Base-by-base conservation (phyloP, 1,139 yeast species). In the Saccharomycopsis hybrid region DNA sequence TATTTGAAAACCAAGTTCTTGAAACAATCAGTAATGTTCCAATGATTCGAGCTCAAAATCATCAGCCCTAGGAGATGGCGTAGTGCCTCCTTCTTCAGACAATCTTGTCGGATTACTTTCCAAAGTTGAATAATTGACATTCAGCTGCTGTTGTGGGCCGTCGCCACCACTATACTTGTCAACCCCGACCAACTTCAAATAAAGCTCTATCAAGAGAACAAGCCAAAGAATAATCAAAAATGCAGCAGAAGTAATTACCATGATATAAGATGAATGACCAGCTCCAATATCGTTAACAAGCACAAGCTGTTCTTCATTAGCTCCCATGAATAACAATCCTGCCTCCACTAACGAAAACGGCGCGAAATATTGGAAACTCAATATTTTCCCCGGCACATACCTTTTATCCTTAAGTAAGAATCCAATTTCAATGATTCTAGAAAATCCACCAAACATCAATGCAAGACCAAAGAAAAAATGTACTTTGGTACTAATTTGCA, bases 311-410 rank as follows among this genome's bases (percentile, higher is more conserved):
- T 90, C 96, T 62, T 90, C 97, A 54, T 77, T 89, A 29, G 97
- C 97, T 29, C 87, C 78, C 96, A 89, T 88, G 63, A 90, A 90
- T 57, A 86, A 62, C 18, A 85, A 65, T 0, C 97, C 97, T 1
- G 94, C 72, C 55, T 85, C 76, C 1, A 88, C 76, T 49, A 90
- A 72, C 53, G 90, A 77, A 61, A 88, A 80, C 2, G 96, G 87
- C 1, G 97, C 84, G 29, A 89, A 61, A 64, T 85, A 85, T 66
- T 90, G 97, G 70, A 88, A 88, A 1, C 90, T 72, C 41, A 72
- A 64, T 38, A 87, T 78, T 36, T 67, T 68, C 3, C 78, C 78
- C 36, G 69, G 65, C 2, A 73, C 70, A 9, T 71, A 62, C 46
- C 81, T 76, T 48, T 73, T 67, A 59, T 82, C 90, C 24, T 67